phyloP scores from a whole-genome alignment of 768 basidiomycete genomes.

The Trametes gibbosa region DNA sequence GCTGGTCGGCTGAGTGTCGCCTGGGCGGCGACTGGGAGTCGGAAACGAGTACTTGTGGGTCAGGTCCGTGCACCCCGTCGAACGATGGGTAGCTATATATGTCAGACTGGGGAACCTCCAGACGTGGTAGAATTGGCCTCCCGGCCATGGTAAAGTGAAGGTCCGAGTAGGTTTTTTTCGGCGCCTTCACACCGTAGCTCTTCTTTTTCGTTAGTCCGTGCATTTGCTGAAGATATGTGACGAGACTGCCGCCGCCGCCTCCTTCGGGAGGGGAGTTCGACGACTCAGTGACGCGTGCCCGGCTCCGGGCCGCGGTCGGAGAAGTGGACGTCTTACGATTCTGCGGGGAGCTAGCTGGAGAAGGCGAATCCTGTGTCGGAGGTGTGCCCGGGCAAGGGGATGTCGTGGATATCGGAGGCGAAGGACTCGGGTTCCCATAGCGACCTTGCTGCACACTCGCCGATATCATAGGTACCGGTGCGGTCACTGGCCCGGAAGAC shows the following conservation, averaged over 20 bases:
- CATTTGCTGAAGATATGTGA: constrained; percentile 60
- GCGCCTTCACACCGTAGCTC: constrained; percentile 21
- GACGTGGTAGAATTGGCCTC: constrained; percentile 22
- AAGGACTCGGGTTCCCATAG: constrained; percentile 16
- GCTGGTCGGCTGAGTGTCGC: constrained; percentile 11
- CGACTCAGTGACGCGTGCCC: constrained; percentile 18
- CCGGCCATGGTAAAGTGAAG: constrained; percentile 6
- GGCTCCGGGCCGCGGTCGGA: constrained; percentile 20
- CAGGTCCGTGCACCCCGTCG: constrained; percentile 4
- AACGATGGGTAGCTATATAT: constrained; percentile 20
- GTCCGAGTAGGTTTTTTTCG: constrained; percentile 17
- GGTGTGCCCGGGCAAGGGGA: constrained; percentile 7
- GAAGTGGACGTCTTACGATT: constrained; percentile 28
- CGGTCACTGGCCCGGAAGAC: background rate
- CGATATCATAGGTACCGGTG: constrained; percentile 9
- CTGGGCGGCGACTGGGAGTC: constrained; percentile 5
- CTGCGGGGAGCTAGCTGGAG: constrained; percentile 4
- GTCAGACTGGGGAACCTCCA: constrained; percentile 19
- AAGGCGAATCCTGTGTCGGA: constrained; percentile 4
- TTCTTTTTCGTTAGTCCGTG: constrained; percentile 68
- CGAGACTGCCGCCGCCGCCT: constrained; percentile 43
- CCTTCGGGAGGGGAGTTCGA: constrained; percentile 26
- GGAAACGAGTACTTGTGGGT: constrained; percentile 1
- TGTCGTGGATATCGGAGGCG: background rate
- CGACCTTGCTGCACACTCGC: constrained; percentile 1